These are phyloP conservation scores for Bruguiera gymnorhiza DNA, from an alignment of 345 rosid species.

Conservation along the genomic window DNA sequence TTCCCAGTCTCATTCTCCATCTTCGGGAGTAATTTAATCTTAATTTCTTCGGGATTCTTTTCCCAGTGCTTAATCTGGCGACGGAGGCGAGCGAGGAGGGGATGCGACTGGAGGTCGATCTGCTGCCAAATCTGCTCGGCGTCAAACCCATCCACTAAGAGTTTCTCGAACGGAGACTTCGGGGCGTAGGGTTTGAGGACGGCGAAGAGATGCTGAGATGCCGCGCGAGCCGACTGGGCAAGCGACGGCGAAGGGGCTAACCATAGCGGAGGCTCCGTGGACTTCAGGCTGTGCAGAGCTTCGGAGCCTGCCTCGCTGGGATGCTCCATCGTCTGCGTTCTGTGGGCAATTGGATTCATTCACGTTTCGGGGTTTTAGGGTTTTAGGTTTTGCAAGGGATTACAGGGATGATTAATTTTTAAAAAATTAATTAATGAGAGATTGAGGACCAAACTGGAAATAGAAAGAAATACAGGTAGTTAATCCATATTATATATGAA, in stretches of 20 bases:
- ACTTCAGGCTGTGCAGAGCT: slow-evolving; percentile 49
- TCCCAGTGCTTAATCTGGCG: slow-evolving; percentile 54
- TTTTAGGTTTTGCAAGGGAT: neutral
- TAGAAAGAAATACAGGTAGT: too few species aligned
- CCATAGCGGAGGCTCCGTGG: slow-evolving; percentile 69
- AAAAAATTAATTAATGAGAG: too few species aligned
- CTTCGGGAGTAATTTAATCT: slow-evolving; percentile 9
- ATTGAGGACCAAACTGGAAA: too few species aligned
- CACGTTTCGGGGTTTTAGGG: slow-evolving; percentile 4
- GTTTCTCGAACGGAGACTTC: slow-evolving; percentile 66
- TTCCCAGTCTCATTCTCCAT: slow-evolving; percentile 19
- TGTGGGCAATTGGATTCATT: too few species aligned
- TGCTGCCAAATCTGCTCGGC: slow-evolving; percentile 98
- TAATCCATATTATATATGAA: too few species aligned
- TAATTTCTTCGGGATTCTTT: slow-evolving; percentile 54
- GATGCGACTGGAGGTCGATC: slow-evolving; percentile 72
- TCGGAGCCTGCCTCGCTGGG: slow-evolving; percentile 42
- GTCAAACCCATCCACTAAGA: slow-evolving; percentile 72
- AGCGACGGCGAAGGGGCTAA: slow-evolving; percentile 54
- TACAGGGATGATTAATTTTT: too few species aligned
- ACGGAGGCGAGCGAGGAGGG: slow-evolving; percentile 46
- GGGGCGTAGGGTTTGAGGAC: slow-evolving; percentile 49
- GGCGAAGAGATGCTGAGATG: slow-evolving; percentile 57
- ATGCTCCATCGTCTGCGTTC: slow-evolving; percentile 30
- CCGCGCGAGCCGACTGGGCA: slow-evolving; percentile 49